Conservation (phyloP, 768 basidiomycete species). For the Boletus subcaerulescens region DNA sequence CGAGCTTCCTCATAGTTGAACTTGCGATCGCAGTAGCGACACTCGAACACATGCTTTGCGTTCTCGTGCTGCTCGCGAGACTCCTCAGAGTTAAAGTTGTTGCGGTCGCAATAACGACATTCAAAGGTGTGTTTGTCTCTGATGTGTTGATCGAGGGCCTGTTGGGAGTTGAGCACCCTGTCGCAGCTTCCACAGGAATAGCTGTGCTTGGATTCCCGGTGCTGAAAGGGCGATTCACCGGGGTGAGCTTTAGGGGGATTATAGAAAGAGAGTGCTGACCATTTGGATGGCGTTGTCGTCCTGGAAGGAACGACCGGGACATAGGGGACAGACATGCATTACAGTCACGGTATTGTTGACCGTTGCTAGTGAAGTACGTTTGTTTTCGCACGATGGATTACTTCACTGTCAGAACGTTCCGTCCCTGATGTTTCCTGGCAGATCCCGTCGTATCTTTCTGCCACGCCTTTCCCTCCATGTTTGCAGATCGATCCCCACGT, state of each 20-base stretch:
- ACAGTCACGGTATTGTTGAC: background rate
- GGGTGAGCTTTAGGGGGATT: background rate
- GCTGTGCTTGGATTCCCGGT: conserved; percentile 11
- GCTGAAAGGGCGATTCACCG: conserved; percentile 3
- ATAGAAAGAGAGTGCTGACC: conserved; percentile 11
- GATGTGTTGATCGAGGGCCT: conserved; percentile 16
- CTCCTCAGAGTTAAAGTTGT: background rate
- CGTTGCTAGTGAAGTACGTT: background rate
- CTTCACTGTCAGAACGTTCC: too few relatives aligned
- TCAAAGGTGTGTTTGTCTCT: conserved; percentile 11
- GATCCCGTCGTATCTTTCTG: background rate
- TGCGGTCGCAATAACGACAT: conserved; percentile 14
- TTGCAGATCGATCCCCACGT: conserved; percentile 1
- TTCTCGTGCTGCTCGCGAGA: background rate
- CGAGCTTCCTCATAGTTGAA: background rate
- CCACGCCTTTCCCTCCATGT: conserved; percentile 8
- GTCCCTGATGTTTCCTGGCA: too few relatives aligned
- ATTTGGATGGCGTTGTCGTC: conserved; percentile 2
- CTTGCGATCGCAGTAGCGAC: background rate
- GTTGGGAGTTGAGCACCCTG: conserved; percentile 1
- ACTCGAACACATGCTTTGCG: background rate
- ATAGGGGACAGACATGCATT: conserved; percentile 20
- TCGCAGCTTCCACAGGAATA: conserved; percentile 7
- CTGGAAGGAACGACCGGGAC: conserved; percentile 18
- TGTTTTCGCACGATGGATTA: conserved; percentile 15